phyloP scores from a whole-genome alignment of 176 grass and related monocot genomes.

The Rhynchospora pubera region DNA sequence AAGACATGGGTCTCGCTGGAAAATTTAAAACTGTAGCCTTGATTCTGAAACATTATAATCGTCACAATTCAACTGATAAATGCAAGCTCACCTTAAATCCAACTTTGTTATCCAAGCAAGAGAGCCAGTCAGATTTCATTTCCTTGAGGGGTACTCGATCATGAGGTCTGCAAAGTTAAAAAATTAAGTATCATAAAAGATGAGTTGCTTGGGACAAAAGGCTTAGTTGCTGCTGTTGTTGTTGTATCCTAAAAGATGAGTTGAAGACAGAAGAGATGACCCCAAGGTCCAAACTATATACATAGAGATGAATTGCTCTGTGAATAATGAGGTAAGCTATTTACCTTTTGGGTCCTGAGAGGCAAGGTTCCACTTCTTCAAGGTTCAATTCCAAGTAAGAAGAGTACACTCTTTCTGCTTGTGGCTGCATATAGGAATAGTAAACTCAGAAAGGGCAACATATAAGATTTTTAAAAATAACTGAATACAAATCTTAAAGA shows the following conservation, averaged over 20 bases:
- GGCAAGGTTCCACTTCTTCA: constrained; percentile 76
- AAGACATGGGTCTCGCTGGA: not conserved
- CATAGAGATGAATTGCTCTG: not conserved
- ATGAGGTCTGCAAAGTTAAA: constrained; percentile 65
- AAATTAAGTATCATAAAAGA: constrained; percentile 16
- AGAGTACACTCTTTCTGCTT: constrained; percentile 86
- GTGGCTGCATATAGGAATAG: constrained; percentile 37
- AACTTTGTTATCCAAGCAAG: constrained; percentile 89
- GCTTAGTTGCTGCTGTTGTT: no score
- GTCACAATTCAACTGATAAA: not conserved
- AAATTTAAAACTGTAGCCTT: not conserved
- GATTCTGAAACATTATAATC: not conserved
- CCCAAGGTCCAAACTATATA: not conserved
- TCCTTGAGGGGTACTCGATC: constrained; percentile 89
- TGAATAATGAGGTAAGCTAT: not conserved
- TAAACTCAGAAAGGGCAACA: constrained; percentile 19
- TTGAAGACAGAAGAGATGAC: not conserved
- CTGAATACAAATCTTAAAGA: not conserved
- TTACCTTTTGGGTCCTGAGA: constrained; percentile 97
- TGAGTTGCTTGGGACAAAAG: not conserved
- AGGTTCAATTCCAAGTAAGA: constrained; percentile 91
- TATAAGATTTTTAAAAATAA: not conserved
- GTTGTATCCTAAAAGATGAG: not conserved
- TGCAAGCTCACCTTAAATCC: constrained; percentile 72
- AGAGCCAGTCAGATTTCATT: constrained; percentile 92